phyloP scores from a whole-genome alignment of 2,329 filamentous ascomycete species.

The Penicillium fuscoglaucum region DNA sequence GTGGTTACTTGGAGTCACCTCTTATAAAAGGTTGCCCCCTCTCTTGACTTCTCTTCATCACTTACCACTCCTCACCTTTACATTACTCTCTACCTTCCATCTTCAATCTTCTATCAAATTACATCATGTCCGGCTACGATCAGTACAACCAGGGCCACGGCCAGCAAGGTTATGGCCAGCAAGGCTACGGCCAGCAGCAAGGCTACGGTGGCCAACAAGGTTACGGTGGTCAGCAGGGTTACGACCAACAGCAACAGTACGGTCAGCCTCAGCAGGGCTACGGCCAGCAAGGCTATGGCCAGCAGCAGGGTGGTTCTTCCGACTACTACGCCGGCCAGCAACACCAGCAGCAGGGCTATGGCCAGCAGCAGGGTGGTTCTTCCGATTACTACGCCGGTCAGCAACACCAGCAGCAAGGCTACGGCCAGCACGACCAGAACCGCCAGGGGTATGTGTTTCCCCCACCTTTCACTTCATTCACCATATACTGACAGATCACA shows the following conservation, averaged over 20 bases:
- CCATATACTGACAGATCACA: constrained; percentile 18
- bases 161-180: constrained; percentile 13
- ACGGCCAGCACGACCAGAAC: constrained; percentile 27
- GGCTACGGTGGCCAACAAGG: constrained; percentile 28
- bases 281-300: constrained; percentile 23
- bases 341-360: constrained; percentile 22
- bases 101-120: not conserved
- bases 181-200: not conserved
- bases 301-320: constrained; percentile 16
- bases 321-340: constrained; percentile 24
- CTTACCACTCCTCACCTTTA: constrained; percentile 7
- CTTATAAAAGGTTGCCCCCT: constrained; percentile 13
- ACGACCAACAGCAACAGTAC: constrained; percentile 28
- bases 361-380: constrained; percentile 18
- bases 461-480: not conserved
- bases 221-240: constrained; percentile 24
- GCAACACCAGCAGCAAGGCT: constrained; percentile 15
- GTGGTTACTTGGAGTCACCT: constrained; percentile 9
- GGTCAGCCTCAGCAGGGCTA: constrained; percentile 29
- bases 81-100: not conserved
- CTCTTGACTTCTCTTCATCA: constrained; percentile 2
- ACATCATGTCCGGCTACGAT: constrained; percentile 29
- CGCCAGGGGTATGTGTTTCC: constrained; percentile 30
- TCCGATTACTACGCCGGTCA: constrained; percentile 19
- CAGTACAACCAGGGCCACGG: constrained; percentile 23